These are phyloP conservation scores for Cerioporus squamosus DNA, from an alignment of 1,284 basidiomycete species.

Conservation along the genomic window DNA sequence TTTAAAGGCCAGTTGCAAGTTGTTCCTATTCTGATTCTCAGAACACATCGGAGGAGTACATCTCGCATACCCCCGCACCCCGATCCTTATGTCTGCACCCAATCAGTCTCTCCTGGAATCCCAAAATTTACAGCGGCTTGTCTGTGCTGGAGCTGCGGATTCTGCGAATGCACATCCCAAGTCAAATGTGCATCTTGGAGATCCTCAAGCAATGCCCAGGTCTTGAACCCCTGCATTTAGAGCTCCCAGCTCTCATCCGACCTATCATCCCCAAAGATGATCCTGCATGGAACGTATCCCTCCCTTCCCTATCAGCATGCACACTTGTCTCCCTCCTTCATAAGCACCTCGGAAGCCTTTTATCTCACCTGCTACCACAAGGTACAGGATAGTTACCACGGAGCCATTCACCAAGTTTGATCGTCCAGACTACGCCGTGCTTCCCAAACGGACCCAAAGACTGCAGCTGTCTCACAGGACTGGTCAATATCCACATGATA, in stretches of 20 bases:
- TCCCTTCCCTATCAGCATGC: neutral
- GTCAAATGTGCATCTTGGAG: neutral
- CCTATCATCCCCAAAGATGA: no score
- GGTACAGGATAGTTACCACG: neutral
- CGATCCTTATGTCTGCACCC: neutral
- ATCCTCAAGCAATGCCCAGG: slow-evolving; percentile 3
- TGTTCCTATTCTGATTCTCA: no score
- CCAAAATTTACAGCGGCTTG: neutral
- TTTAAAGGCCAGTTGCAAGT: no score
- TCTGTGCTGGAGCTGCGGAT: slow-evolving; percentile 1
- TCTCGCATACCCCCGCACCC: no score
- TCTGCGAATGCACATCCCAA: neutral
- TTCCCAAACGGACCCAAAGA: no score
- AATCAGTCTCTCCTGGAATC: neutral
- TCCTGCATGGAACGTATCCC: neutral
- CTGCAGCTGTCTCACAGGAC: no score
- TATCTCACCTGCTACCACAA: neutral
- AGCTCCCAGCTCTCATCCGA: neutral
- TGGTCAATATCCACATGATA: no score
- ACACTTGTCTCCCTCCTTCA: neutral
- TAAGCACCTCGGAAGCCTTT: neutral
- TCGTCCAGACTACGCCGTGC: no score
- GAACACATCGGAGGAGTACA: no score
- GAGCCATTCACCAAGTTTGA: neutral
- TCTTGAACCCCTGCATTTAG: neutral